These are phyloP conservation scores for Neonectria ditissima DNA, from an alignment of 2,329 filamentous ascomycete species.

Conservation along the genomic window DNA sequence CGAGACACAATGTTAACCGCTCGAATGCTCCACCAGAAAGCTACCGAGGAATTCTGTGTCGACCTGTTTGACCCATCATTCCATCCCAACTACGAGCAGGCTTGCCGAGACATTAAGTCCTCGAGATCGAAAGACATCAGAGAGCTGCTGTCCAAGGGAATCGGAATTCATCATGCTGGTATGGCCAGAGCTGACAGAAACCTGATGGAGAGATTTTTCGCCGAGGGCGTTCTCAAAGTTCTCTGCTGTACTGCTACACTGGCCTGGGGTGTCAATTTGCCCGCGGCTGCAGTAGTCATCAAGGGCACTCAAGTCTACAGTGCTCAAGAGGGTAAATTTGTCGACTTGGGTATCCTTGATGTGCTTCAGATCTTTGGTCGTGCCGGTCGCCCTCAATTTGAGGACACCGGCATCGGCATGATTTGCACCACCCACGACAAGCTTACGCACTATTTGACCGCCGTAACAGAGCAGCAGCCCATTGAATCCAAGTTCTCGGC, in stretches of 20 bases:
- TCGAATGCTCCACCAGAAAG: slow-evolving; percentile 86
- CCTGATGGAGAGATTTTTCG: slow-evolving; percentile 92
- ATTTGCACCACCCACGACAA: slow-evolving; percentile 98
- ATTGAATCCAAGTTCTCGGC: slow-evolving; percentile 97
- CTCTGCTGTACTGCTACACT: slow-evolving; percentile 98
- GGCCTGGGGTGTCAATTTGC: slow-evolving; percentile 98
- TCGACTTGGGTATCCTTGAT: slow-evolving; percentile 95
- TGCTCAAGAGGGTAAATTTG: slow-evolving; percentile 94
- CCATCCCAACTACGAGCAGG: slow-evolving; percentile 84
- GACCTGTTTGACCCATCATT: slow-evolving; percentile 85
- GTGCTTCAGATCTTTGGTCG: slow-evolving; percentile 98
- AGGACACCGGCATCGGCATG: slow-evolving; percentile 97
- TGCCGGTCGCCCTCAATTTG: slow-evolving; percentile 96
- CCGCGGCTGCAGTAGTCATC: slow-evolving; percentile 95
- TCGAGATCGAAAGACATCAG: slow-evolving; percentile 88
- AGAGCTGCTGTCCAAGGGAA: slow-evolving; percentile 88
- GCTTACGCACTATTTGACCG: slow-evolving; percentile 88
- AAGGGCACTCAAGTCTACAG: slow-evolving; percentile 99
- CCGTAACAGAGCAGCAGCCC: slow-evolving; percentile 94
- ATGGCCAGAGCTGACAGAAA: slow-evolving; percentile 96
- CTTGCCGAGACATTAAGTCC: slow-evolving; percentile 84
- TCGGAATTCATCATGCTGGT: slow-evolving; percentile 96
- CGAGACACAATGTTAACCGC: slow-evolving; percentile 94
- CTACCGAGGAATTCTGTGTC: slow-evolving; percentile 80
- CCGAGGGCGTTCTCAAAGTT: slow-evolving; percentile 92